A percentile compares a stretch with the other conserved stretches of the same genome.
These are phyloP conservation scores for Falciphora oryzae DNA, from an alignment of 2,329 filamentous ascomycete genomes.

Conservation along the genomic window DNA sequence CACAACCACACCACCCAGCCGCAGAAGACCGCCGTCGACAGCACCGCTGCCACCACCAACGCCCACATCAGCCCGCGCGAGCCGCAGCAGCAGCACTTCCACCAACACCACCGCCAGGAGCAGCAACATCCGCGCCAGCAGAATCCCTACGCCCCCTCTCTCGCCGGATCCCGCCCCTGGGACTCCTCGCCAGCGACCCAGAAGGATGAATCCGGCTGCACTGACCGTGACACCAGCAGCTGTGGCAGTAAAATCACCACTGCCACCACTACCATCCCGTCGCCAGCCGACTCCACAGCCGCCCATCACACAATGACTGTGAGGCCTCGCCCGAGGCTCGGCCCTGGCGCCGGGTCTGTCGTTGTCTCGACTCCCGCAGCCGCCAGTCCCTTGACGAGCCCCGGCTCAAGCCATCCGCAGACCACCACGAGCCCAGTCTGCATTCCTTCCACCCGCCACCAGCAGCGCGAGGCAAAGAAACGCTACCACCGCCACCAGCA, in stretches of 20 bases:
- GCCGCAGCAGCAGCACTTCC: no score
- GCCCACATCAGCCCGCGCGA: neutral
- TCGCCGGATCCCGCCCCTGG: neutral
- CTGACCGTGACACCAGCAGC: neutral
- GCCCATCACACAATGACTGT: neutral
- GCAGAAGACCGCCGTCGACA: neutral
- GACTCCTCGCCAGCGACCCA: neutral
- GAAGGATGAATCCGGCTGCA: neutral
- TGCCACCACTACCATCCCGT: neutral
- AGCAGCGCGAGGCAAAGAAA: constrained; percentile 26
- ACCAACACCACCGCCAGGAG: no score
- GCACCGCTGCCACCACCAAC: neutral
- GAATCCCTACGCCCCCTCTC: neutral
- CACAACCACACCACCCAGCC: neutral
- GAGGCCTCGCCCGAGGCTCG: neutral
- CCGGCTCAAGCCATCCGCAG: constrained; percentile 4
- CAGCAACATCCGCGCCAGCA: neutral
- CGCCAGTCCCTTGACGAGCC: neutral
- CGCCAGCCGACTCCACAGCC: neutral
- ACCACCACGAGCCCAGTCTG: constrained; percentile 47
- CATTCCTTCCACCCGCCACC: constrained; percentile 41
- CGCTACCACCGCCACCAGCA: constrained; percentile 23
- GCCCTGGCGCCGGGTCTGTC: neutral
- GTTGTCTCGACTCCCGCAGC: neutral
- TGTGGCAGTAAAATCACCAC: neutral